Conservation (phyloP, 768 basidiomycete species). For the Pilatotrama ljubarskyi region DNA sequence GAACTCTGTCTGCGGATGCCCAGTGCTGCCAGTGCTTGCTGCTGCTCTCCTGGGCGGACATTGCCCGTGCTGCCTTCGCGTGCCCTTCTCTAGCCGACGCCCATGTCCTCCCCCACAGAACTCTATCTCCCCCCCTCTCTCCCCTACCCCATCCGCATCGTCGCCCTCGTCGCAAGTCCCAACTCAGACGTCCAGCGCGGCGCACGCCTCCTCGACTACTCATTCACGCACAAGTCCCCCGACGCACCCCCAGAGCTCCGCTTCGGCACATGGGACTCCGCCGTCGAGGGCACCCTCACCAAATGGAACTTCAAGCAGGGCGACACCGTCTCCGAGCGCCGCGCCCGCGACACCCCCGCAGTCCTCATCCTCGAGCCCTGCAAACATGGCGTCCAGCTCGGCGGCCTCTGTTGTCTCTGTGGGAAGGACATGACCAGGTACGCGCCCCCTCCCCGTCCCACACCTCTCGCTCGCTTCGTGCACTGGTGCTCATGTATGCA, state of each 20-base stretch:
- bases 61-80: not conserved
- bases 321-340: slow-evolving; percentile 60
- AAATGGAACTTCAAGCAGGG: slow-evolving; percentile 69
- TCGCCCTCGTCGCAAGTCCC: slow-evolving; percentile 58
- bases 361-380: slow-evolving; percentile 86
- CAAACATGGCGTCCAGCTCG: slow-evolving; percentile 91
- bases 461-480: slow-evolving; percentile 17
- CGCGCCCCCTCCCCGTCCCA: slow-evolving; percentile 30
- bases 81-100: slow-evolving; percentile 13
- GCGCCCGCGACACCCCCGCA: slow-evolving; percentile 59
- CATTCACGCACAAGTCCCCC: slow-evolving; percentile 62
- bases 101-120: slow-evolving; percentile 66
- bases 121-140: slow-evolving; percentile 75
- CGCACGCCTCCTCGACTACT: slow-evolving; percentile 79
- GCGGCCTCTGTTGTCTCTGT: slow-evolving; percentile 90
- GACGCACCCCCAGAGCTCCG: slow-evolving; percentile 60
- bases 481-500: not conserved
- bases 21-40: not conserved
- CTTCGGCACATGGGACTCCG: slow-evolving; percentile 89
- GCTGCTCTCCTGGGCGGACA: not conserved
- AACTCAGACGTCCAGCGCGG: slow-evolving; percentile 61
- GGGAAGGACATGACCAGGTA: slow-evolving; percentile 95
- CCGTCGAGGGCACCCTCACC: slow-evolving; percentile 76
- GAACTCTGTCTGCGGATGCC: not conserved
- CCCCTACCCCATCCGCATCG: slow-evolving; percentile 84